Base-by-base conservation (phyloP, 2,329 filamentous ascomycete genomes). In the Fusarium tanahbumbuense region DNA sequence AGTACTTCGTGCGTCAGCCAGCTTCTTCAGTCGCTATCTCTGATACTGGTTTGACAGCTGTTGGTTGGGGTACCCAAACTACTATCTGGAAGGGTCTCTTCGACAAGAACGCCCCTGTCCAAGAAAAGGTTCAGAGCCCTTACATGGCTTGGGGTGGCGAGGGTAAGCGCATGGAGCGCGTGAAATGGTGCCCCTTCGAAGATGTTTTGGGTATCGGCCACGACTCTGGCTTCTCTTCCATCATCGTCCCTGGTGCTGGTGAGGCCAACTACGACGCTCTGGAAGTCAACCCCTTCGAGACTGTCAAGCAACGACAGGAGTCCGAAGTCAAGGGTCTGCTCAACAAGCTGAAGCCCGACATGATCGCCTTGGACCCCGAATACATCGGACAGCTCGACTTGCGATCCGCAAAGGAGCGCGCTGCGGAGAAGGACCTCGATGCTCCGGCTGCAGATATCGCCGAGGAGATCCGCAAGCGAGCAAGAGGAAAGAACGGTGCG, bases 221-320 rank as follows among this genome's bases (percentile, higher is more conserved):
- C 82, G 87, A 92, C 76, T 84, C 90, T 64, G 96, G 96, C 16
- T 98, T 98, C 83, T 92, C 92, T 18, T 96, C 92, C 59, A 89
- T 98, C 77, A 89, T 99, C 73, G 89, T 98, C 3, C 96, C 96
- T 10, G 96, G 96, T 49, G 92, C 95, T n/a, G 96, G 96, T 67
- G 96, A 99, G 80, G 90, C 96, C 78, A 98, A 98, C 86, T 98
- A 93, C 78, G 96, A 99, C 79, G 92, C 94, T 5, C 85, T 98
- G 56, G 96, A 99, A 81, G 86, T 91, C 74, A 99, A 99, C 84
- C 96, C 96, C 34, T 98, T 95, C 86, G 96, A 98, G 83, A 97
- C 92, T 56, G 87, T 85, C 76, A 97, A 96, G 82, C 94, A 98
- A 83, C 89, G 96, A 75, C 94, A 97, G 80, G 96, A 99, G 81